Evolutionary conservation across 176 grass and related monocot species (phyloP), one percentile per base, ranked within the genome.

Genomic region (Aegilops speltoides): DNA sequence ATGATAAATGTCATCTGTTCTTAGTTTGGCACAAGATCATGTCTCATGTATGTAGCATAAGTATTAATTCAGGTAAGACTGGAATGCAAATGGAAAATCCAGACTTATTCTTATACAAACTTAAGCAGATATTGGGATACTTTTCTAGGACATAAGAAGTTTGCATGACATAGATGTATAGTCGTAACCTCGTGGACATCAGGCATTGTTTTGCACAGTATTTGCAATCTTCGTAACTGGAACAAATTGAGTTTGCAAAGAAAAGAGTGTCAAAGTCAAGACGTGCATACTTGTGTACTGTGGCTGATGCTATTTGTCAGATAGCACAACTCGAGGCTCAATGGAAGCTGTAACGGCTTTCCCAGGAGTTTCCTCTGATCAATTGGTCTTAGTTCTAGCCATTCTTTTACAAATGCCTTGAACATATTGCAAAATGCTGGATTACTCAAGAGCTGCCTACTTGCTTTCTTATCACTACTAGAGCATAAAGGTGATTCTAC

Each of bases 311-410:
- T 88, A 62, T 92, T 92, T 84, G 94, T 95, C 78, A 95, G 48
- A 86, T 94, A 98, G 83, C 89, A 94, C 50, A 98, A 82, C 76
- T 98, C 96, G 86, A 92, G 81, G 81, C 78, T 92, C 79, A 98
- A 89, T 63, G 96, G 96, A 88, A 95, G 91, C 77, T 98, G 91
- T 80, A 98, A 86, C 14, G 93, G 93, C 66, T 94, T 98, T 84
- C 96, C 96, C 78, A 94, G 88, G 46, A 98, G 88, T 86, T 92
- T 94, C 68, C 79, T 88, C 82, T 71, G 88, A 80, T 95, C 91
- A 84, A 98, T 94, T 79, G 96, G 96, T 80, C 93, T 92, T 87
- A 98, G 82, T 79, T 68, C 67, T 70, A 74, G 65, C 96, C 96
- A 98, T 85, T 98, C 96, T 86, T 90, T 91, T 89, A 94, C 84